Conservation (phyloP, 805 yeast genomes). For the Yarrowia osloensis region DNA sequence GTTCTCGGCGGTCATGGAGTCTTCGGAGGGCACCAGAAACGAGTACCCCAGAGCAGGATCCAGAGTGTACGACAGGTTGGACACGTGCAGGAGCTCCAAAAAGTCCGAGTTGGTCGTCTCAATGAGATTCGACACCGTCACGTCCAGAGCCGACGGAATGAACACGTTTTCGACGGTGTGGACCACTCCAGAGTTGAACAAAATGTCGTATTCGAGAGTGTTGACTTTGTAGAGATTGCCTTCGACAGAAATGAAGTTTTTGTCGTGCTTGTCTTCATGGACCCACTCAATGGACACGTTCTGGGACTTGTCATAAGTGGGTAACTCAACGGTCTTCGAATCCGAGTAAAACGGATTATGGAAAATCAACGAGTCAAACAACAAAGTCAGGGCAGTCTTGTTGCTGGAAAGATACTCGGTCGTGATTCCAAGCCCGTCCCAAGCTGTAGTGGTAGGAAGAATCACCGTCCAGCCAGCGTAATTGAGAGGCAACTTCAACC, state of each 20-base stretch:
- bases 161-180: slow-evolving; percentile 63
- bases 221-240: slow-evolving; percentile 34
- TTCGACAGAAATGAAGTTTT: not conserved
- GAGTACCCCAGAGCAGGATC: slow-evolving; percentile 52
- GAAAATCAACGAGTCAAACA: slow-evolving; percentile 61
- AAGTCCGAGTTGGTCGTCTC: slow-evolving; percentile 52
- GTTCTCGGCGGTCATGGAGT: slow-evolving; percentile 56
- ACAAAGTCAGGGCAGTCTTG: slow-evolving; percentile 50
- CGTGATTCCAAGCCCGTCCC: slow-evolving; percentile 65
- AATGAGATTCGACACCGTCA: slow-evolving; percentile 59
- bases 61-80: slow-evolving; percentile 51
- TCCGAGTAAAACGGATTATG: slow-evolving; percentile 71
- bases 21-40: slow-evolving; percentile 68
- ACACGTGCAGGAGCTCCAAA: slow-evolving; percentile 49
- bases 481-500: slow-evolving; percentile 56
- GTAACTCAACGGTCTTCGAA: slow-evolving; percentile 43
- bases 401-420: slow-evolving; percentile 59
- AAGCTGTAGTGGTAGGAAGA: slow-evolving; percentile 74
- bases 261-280: slow-evolving; percentile 29
- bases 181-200: slow-evolving; percentile 82
- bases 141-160: slow-evolving; percentile 58
- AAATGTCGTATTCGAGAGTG: slow-evolving; percentile 51
- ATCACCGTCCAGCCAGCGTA: slow-evolving; percentile 70
- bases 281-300: slow-evolving; percentile 30
- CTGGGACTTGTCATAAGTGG: slow-evolving; percentile 38